These are phyloP conservation scores for Pisolithus marmoratus DNA, from an alignment of 768 basidiomycete genomes.

Conservation along the genomic window DNA sequence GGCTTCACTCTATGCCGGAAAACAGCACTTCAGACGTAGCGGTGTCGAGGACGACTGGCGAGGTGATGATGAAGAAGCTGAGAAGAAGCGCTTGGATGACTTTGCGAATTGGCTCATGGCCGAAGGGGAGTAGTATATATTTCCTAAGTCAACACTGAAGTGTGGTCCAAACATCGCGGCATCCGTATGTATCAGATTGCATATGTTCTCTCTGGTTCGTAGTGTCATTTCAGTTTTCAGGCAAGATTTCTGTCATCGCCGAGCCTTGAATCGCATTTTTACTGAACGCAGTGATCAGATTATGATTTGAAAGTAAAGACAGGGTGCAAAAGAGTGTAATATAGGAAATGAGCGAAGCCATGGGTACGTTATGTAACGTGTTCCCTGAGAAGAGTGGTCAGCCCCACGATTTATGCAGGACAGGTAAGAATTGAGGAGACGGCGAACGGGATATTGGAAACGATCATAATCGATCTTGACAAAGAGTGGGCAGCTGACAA, in stretches of 20 bases:
- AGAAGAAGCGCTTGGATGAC: constrained; percentile 80
- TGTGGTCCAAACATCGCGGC: not conserved
- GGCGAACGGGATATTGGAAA: not conserved
- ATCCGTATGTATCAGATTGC: not conserved
- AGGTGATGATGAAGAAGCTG: constrained; percentile 64
- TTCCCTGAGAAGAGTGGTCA: too few relatives aligned
- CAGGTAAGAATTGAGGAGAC: too few relatives aligned
- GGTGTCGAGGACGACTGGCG: constrained; percentile 60
- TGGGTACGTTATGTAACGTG: too few relatives aligned
- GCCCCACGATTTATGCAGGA: too few relatives aligned
- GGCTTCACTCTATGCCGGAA: constrained; percentile 77
- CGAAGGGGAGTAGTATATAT: constrained; percentile 56
- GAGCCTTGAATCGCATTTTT: too few relatives aligned
- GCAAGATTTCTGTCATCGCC: too few relatives aligned
- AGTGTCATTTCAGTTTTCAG: too few relatives aligned
- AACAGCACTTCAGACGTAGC: constrained; percentile 73
- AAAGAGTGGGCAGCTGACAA: not conserved
- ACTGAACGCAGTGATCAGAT: too few relatives aligned
- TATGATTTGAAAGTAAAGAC: too few relatives aligned
- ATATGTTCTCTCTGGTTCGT: not conserved
- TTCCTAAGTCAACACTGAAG: not conserved
- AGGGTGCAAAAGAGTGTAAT: too few relatives aligned
- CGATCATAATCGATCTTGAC: not conserved
- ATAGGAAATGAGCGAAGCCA: too few relatives aligned
- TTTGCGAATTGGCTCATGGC: constrained; percentile 85